Percentiles rank a stretch among this genome's conserved stretches.
These are phyloP conservation scores for Malus hybrid DNA, from an alignment of 331 rosid species.

Conservation along the genomic window DNA sequence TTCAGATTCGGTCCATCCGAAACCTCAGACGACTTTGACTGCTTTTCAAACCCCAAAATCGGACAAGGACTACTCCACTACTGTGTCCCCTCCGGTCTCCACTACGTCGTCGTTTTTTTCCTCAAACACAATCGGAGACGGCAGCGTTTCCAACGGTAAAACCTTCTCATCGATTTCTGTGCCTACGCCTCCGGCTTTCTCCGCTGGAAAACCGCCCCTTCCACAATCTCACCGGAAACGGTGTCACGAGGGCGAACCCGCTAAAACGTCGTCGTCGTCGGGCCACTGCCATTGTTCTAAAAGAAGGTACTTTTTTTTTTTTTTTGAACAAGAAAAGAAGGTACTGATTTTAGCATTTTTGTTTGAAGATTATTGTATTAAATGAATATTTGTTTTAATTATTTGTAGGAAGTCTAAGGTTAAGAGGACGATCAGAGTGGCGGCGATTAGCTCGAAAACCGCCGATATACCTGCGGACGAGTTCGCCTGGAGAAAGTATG, in stretches of 20 bases:
- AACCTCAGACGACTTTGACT: constrained; percentile 1
- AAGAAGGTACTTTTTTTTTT: constrained; percentile 42
- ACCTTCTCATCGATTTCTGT: constrained; percentile 26
- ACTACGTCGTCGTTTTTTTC: constrained; percentile 64
- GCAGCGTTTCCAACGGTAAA: constrained; percentile 69
- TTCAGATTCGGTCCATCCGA: neutral
- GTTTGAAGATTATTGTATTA: neutral
- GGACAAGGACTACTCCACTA: constrained; percentile 14
- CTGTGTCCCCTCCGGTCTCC: constrained; percentile 42
- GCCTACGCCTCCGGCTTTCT: constrained; percentile 11
- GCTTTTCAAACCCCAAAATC: constrained; percentile 9
- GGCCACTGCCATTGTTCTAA: constrained; percentile 69
- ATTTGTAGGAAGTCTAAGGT: constrained; percentile 46
- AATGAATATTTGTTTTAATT: neutral
- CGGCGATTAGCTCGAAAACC: constrained; percentile 62
- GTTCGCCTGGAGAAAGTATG: constrained; percentile 80
- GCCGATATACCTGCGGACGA: constrained; percentile 86
- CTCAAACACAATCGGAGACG: constrained; percentile 59
- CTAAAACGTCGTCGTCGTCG: constrained; percentile 34
- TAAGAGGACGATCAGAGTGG: constrained; percentile 44
- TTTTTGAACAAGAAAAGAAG: no score
- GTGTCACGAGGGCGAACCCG: constrained; percentile 34
- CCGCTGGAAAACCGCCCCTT: constrained; percentile 65
- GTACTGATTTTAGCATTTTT: neutral
- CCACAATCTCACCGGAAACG: constrained; percentile 46